Evolutionary conservation across 176 grass and related monocot genomes (phyloP).

Genomic region (bread wheat (Triticum aestivum)): DNA sequence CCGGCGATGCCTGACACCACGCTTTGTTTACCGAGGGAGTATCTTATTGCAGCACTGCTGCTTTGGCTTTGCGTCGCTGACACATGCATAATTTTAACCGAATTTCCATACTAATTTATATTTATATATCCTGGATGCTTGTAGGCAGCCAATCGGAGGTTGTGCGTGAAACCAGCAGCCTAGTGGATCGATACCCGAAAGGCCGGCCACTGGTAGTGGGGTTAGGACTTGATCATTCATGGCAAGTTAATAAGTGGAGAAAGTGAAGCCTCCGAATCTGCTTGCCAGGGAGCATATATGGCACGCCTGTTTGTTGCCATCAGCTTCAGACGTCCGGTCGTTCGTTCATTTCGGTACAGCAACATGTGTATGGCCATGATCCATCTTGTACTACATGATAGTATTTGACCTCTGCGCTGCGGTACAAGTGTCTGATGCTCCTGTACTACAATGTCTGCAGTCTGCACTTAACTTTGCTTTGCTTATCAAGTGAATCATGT

Average conservation of each 20-base stretch:
- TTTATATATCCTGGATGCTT: not conserved
- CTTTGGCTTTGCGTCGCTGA: not conserved
- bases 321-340: not conserved
- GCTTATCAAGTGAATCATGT: slow-evolving; percentile 13
- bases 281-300: too few relatives aligned
- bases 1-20: not conserved
- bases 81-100: not conserved
- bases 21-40: not conserved
- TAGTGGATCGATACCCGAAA: not conserved
- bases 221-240: not conserved
- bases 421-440: not conserved
- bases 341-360: not conserved
- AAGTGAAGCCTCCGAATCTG: not conserved
- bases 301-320: not conserved
- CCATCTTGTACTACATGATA: not conserved
- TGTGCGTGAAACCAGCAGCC: not conserved
- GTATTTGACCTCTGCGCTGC: not conserved
- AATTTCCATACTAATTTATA: not conserved
- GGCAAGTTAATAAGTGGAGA: not conserved
- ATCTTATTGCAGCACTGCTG: not conserved
- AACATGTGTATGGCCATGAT: not conserved
- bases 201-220: not conserved
- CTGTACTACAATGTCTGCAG: not conserved
- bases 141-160: not conserved
- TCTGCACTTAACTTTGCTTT: not conserved